These are phyloP conservation scores for Irpex rosettiformis DNA, from an alignment of 1,284 basidiomycete genomes.

Conservation along the genomic window DNA sequence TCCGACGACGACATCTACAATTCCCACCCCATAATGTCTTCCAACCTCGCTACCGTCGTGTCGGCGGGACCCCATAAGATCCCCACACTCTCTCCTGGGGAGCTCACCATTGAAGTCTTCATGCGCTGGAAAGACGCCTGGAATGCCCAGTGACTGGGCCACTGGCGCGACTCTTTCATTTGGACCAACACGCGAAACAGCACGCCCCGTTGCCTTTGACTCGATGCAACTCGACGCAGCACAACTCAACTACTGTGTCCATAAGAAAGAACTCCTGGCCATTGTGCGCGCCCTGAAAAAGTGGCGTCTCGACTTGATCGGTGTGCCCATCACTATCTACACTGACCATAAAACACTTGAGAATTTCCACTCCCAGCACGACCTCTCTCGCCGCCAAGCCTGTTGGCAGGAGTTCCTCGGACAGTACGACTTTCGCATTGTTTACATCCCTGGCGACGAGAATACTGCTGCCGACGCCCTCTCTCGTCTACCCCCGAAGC, in stretches of 20 bases:
- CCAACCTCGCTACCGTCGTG: too few relatives aligned
- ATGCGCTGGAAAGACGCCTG: too few relatives aligned
- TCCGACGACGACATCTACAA: too few relatives aligned
- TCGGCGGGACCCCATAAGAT: too few relatives aligned
- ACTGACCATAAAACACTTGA: too few relatives aligned
- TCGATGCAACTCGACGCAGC: conserved; percentile 2
- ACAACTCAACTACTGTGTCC: conserved; percentile 20
- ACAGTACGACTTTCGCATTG: conserved; percentile 29
- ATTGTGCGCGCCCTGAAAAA: too few relatives aligned
- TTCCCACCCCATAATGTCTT: too few relatives aligned
- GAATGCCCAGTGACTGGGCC: conserved; percentile 4
- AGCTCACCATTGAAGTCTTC: too few relatives aligned
- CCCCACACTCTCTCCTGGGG: too few relatives aligned
- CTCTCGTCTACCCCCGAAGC: conserved; percentile 2
- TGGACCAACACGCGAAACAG: neutral
- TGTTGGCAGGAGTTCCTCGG: conserved; percentile 35
- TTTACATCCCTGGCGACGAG: conserved; percentile 3
- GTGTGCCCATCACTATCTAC: too few relatives aligned
- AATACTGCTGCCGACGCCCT: conserved; percentile 4
- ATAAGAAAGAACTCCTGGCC: conserved; percentile 41
- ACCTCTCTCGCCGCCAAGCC: conserved; percentile 32
- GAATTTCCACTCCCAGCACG: conserved; percentile 32
- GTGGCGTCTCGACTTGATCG: too few relatives aligned
- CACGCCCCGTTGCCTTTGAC: conserved; percentile 6
- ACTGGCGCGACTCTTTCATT: conserved; percentile 5